Base-by-base conservation (phyloP, 257 asterid species). In the Solanum etuberosum region DNA sequence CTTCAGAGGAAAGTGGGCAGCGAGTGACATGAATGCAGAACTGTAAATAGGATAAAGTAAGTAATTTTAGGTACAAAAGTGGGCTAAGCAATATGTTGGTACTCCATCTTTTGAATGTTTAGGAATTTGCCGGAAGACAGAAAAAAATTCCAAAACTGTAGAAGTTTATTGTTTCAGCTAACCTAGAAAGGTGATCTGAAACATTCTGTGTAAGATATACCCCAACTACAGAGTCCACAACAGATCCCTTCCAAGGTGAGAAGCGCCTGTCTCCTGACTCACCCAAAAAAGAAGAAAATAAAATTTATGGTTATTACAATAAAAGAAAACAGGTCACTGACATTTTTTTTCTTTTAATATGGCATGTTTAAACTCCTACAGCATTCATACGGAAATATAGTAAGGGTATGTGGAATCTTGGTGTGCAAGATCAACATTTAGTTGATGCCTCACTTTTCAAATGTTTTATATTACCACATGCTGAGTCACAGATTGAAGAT, bases 171-270 rank as follows among this genome's bases (percentile, higher is more conserved):
- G 63, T 85, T 57, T 59, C 86, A 87, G 87, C 91, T 81, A n/a
- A 88, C 94, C 94, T 92, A 37, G 94, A 92, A 48, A 92, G 94
- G 86, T 92, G 94, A 84, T 92, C 94, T 51, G 94, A 91, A 10
- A 92, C 94, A 86, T 92, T 92, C 88, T 92, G 94, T 57, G 94
- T 92, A 67, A 92, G 94, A 68, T 90, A 92, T 84, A 92, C 94
- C 82, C 94, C 94, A 87, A 92, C 76, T 40, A 91, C 93, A 40
- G 94, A 92, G 86, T 92, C 94, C 87, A 92, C 83, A 71, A 92
- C 94, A 21, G 94, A 92, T 87, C 94, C 94, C 85, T 92, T 92
- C 94, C 94, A 92, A 77, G 90, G 92, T 72, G 93, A 88, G 86
- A 92, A 92, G 73, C 94, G 93, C 71, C 94, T 88, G 88, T 92